Base-by-base conservation (phyloP, 768 basidiomycete species). In the Sarcodon sp. region DNA sequence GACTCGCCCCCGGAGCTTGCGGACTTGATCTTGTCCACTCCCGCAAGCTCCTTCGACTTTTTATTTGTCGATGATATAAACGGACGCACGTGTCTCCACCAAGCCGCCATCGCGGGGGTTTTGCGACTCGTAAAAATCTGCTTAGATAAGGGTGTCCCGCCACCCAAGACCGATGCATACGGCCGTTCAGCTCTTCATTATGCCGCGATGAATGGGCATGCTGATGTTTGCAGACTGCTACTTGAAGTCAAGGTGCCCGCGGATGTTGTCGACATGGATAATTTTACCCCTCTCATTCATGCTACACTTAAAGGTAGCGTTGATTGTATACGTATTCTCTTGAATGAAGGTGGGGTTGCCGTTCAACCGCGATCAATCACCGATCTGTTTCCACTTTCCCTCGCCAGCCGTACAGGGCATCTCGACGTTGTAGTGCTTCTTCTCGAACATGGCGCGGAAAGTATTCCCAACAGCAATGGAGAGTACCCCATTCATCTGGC, bases 401-500 rank as follows among this genome's bases (percentile, higher is more conserved):
- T 99, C 33, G 93, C 96, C 1, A 87, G 89, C 55, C 87, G 91
- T 59, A 77, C 81, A 41, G 96, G 96, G 2, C 86, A 94, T 61
- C 71, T 85, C 27, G 79, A 87, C 35, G 84, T 96, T 34, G 88
- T 85, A 6, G 63, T 78, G 1, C 64, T 97, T 7, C 69, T 99
- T 3, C 70, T 98, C 11, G 66, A 80, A 53, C 73, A 80, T 47
- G 89, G 87, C 11, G 90, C 88, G 4, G 72, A 73, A 44, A 83
- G 85, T 52, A 54, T 87, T 13, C 77, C 93, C 1, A 96, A 97
- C 58, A 88, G 79, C 48, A 96, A 91, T 52, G 96, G 96, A n/a
- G 86, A 96, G 62, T 97, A 87, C 59, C 92, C 96, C 0, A 87
- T 94, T 56, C 96, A 99, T 65, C 76, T 98, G 18, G 94, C 96